Evolutionary conservation across 805 yeast species (phyloP), one percentile per base, ranked within the genome.

Genomic region (Saccharomycopsis oosterbeekiorum): DNA sequence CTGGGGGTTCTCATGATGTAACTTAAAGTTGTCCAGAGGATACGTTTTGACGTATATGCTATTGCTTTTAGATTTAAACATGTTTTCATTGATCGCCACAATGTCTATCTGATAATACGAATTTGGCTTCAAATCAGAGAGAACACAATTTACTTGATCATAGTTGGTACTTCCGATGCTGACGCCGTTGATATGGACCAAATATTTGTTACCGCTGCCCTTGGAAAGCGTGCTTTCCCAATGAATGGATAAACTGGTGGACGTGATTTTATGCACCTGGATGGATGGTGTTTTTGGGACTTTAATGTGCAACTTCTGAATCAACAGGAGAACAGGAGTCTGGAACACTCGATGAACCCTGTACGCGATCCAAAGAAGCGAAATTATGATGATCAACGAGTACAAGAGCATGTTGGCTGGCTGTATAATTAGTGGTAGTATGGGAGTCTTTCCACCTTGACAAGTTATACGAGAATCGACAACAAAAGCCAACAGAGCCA

Each of bases 91-190:
- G 10, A 60, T 55, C 4, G 66, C 63, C 19, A 62, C 42, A 3
- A 64, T 59, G 42, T 64, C 66, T 6, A 64, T 54, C 55, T 64
- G 66, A 39, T 64, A 64, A 21, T 56, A 60, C 9, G 61, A 58
- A 34, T 60, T 62, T n/a, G 60, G 62, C 21, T 41, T 21, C 34
- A 64, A 53, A 37, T 59, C 58, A 17, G 47, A 14, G 11, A 64
- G 26, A 11, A 62, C 62, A 40, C 65, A 60, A 11, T 24, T 19
- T 4, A 15, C 24, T 50, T 62, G 66, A 10, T 26, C 59, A 17
- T 26, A 24, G 26, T 58, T 60, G 14, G 62, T 55, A 10, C 53
- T 57, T 6, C 61, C 59, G 24, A 64, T 59, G 41, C 19, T 41
- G 40, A 53, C 57, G 8, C 64, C 64, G 39, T 63, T 61, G 26